These are phyloP conservation scores for Pelargonium cotyledonis DNA, from an alignment of 441 rosid genomes.

Conservation along the genomic window DNA sequence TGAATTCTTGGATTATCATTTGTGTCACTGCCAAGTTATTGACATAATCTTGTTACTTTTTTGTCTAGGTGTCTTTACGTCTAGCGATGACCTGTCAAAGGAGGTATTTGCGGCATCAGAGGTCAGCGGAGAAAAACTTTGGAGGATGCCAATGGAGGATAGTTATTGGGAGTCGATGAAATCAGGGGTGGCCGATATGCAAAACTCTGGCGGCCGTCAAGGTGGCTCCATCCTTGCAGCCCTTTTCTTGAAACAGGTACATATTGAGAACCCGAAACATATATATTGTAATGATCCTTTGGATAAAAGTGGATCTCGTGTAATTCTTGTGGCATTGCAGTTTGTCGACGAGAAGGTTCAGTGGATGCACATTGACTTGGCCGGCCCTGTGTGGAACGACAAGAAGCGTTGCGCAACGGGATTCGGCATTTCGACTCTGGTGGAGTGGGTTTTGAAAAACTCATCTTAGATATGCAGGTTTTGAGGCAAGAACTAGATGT, in stretches of 20 bases:
- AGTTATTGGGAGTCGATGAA: constrained; percentile 97
- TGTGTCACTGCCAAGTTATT: background rate
- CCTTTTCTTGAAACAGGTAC: constrained; percentile 80
- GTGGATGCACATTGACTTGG: constrained; percentile 95
- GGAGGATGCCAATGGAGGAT: constrained; percentile 96
- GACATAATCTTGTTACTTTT: background rate
- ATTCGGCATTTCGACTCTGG: constrained; percentile 76
- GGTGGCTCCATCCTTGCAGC: constrained; percentile 91
- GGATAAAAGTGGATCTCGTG: background rate
- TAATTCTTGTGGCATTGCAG: background rate
- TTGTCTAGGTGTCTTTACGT: constrained; percentile 66
- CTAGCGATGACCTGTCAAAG: constrained; percentile 71
- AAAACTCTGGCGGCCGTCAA: constrained; percentile 74
- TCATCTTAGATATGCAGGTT: constrained; percentile 33
- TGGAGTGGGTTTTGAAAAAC: constrained; percentile 80
- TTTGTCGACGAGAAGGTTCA: constrained; percentile 66
- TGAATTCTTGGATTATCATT: too few relatives aligned
- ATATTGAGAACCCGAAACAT: background rate
- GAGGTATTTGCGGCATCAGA: constrained; percentile 76
- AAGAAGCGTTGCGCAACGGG: constrained; percentile 76
- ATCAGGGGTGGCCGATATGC: constrained; percentile 93
- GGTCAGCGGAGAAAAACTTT: constrained; percentile 76
- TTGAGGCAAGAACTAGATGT: too few relatives aligned
- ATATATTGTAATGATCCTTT: background rate
- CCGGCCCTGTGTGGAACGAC: constrained; percentile 90